Evolutionary conservation across 495 filamentous ascomycete species (phyloP).

Genomic region (Chaetomidium leptoderma): DNA sequence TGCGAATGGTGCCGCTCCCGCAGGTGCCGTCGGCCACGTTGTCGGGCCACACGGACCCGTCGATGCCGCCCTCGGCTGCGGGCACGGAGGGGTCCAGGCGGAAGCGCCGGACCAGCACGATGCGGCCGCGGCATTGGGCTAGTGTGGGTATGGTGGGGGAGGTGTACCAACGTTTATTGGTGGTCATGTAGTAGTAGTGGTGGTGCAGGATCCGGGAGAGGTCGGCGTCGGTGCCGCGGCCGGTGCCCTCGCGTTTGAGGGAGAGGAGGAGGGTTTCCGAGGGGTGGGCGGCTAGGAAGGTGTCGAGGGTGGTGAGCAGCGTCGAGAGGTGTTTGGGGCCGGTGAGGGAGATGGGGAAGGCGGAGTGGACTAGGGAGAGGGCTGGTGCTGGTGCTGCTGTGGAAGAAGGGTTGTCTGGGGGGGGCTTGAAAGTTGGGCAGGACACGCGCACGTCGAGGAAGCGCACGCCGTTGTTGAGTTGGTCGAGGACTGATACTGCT

Average conservation of each 20-base stretch:
- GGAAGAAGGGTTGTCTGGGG: neutral
- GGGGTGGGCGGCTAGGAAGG: constrained; percentile 73
- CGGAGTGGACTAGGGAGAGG: constrained; percentile 50
- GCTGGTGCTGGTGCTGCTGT: constrained; percentile 34
- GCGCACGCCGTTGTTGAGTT: constrained; percentile 85
- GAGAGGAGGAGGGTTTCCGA: constrained; percentile 81
- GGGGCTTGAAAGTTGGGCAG: constrained; percentile 23
- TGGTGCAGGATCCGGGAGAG: constrained; percentile 65
- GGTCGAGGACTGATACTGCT: constrained; percentile 66
- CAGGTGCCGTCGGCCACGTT: constrained; percentile 76
- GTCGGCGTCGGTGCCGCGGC: constrained; percentile 72
- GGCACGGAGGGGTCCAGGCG: constrained; percentile 56
- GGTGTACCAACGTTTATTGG: constrained; percentile 84
- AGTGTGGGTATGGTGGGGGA: constrained; percentile 74
- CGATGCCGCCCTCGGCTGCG: constrained; percentile 67
- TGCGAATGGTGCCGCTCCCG: constrained; percentile 66
- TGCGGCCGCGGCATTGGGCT: constrained; percentile 74
- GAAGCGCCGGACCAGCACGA: constrained; percentile 84
- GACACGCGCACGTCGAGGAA: constrained; percentile 86
- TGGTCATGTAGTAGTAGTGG: constrained; percentile 82
- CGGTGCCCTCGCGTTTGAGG: constrained; percentile 85
- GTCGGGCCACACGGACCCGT: constrained; percentile 80
- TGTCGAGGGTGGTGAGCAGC: constrained; percentile 61
- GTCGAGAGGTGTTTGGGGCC: constrained; percentile 65
- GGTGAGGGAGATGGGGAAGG: constrained; percentile 45